Percentiles rank a stretch among this genome's conserved stretches.
Evolutionary conservation across 2,329 filamentous ascomycete species (phyloP).

Genomic region (Talaromyces islandicus): DNA sequence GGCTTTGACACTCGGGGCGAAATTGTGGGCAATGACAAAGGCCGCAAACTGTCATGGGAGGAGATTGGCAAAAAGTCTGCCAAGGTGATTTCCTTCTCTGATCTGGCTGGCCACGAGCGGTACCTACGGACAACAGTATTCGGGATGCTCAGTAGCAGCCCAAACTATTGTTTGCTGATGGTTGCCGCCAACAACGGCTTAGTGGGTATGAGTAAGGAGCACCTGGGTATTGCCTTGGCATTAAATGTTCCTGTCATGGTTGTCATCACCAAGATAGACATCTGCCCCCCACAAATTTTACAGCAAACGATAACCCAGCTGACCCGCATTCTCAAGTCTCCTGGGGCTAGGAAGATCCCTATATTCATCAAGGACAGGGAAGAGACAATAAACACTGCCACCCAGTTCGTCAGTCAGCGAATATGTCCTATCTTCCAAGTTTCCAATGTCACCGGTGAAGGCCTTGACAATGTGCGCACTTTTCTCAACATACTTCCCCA

Average conservation of each 20-base stretch:
- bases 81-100: slow-evolving; percentile 95
- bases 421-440: slow-evolving; percentile 98
- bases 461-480: slow-evolving; percentile 79
- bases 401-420: slow-evolving; percentile 88
- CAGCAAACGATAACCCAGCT: slow-evolving; percentile 90
- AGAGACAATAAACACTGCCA: slow-evolving; percentile 90
- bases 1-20: slow-evolving; percentile 86
- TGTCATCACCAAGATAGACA: slow-evolving; percentile 95
- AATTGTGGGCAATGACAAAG: slow-evolving; percentile 75
- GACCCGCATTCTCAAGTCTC: slow-evolving; percentile 87
- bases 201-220: slow-evolving; percentile 97
- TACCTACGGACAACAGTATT: slow-evolving; percentile 96
- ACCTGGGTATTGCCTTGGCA: slow-evolving; percentile 87
- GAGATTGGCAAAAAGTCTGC: slow-evolving; percentile 91
- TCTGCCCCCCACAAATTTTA: slow-evolving; percentile 91
- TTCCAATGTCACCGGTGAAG: slow-evolving; percentile 92
- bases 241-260: slow-evolving; percentile 98
- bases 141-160: slow-evolving; percentile 85
- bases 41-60: slow-evolving; percentile 88
- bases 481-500: slow-evolving; percentile 95
- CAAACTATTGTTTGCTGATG: slow-evolving; percentile 97
- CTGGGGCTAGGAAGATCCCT: slow-evolving; percentile 88
- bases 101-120: slow-evolving; percentile 89
- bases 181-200: slow-evolving; percentile 96
- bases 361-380: slow-evolving; percentile 90